Evolutionary conservation across 2,329 filamentous ascomycete species (phyloP), one percentile per base, ranked within the genome.

Genomic region (Rhinocladiella mackenziei): DNA sequence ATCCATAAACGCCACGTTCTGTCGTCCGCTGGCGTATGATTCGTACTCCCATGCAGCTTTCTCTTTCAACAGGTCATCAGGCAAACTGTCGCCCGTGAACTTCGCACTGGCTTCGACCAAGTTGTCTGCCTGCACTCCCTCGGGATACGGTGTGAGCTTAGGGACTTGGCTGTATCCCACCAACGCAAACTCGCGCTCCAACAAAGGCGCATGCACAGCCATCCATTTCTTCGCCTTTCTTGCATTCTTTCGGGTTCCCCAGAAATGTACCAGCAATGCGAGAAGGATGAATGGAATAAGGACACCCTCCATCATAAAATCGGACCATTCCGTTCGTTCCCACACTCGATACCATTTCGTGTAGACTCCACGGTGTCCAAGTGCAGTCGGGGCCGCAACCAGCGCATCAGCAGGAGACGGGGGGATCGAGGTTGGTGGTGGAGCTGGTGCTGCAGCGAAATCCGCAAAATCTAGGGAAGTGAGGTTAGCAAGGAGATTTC

Each of bases 331-430:
- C 60, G 89, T 82, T 61, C 92, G 88, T 77, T 97, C 89, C 77
- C 94, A 92, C 50, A 97, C 74, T 44, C 89, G 88, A 72, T 97
- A 98, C 92, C 92, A 98, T 73, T 87, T 88, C 39, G 89, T 95
- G 67, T 84, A 96, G 31, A 64, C 67, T 32, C 74, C 73, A 34
- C 68, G 65, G 32, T 70, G 72, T 48, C 76, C 73, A 13, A 67
- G 62, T 22, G 61, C 56, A 14, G 57, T 53, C 23, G 58, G 60
- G 43, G 65, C 67, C 47, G 74, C 65, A 44, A 73, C 66, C 52
- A 74, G 67, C 48, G 72, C 67, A 46, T 68, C 68, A 32, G 72
- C 67, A 34, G 67, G 65, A 36, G 65, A 59, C 43, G 71, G 64
- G 38, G 69, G 68, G 61, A 73, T 64, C 48, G 77, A 67, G 65